Base-by-base conservation (phyloP, 805 yeast species). In the Candida michaelii region DNA sequence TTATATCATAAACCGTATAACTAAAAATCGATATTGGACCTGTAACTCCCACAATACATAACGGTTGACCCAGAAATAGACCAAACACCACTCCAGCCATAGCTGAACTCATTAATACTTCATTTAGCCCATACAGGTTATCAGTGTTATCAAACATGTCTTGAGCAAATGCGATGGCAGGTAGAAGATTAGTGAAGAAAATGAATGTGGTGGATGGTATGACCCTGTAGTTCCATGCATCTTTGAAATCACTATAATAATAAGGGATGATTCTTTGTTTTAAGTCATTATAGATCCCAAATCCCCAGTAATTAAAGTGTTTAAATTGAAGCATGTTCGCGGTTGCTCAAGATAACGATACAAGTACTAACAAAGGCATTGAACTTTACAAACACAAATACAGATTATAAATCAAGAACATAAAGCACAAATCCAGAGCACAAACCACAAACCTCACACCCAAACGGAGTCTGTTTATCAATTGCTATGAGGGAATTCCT, bases 151-250 rank as follows among this genome's bases (percentile, higher is more conserved):
- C 96, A 62, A 89, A 90, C 96, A 91, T 85, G 59, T 91, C 98
- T 57, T 89, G 97, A 0, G 97, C 95, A 71, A 91, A 91, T 0
- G 98, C 97, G 31, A 91, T 75, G 0, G 97, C 97, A 1, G 98
- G 98, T 29, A 91, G 70, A 34, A 91, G 59, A 59, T 93, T 91
- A 32, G 96, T 89, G 71, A 93, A 89, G 62, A 85, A 91, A 11
- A 93, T 85, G 59, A 78, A 89, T 1, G 85, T 65, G 0, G 89
- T 82, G 0, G 96, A 72, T 0, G 99, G 99, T 1, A 91, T 69
- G 11, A 90, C 95, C 54, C 99, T 65, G 59, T 93, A 93, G 57
- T 87, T 83, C 63, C 76, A 71, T 0, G 91, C 91, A 66, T 91
- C 98, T 12, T 55, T 74, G 80, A 91, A 83, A 59, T 91, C 98